Percentiles rank a stretch among this genome's conserved stretches.
phyloP scores from a whole-genome alignment of 1,284 basidiomycete genomes.

The Ganoderma lingzhi region DNA sequence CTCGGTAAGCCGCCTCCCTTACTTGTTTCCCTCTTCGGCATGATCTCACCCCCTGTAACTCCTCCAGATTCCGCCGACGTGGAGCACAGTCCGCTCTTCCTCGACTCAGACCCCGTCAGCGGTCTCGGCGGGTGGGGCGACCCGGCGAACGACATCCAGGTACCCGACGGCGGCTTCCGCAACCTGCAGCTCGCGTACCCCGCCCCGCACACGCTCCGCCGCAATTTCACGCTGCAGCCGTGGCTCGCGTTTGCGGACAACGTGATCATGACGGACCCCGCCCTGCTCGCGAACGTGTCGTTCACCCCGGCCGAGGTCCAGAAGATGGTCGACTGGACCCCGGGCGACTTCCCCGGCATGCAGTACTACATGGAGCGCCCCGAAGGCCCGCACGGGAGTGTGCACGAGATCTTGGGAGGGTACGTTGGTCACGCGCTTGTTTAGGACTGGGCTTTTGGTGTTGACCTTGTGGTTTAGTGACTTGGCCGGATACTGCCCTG shows the following conservation, averaged over 20 bases:
- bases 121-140: slow-evolving; percentile 51
- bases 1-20: slow-evolving; percentile 36
- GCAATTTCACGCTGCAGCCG: slow-evolving; percentile 47
- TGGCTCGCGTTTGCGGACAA: slow-evolving; percentile 32
- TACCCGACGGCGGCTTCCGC: slow-evolving; percentile 45
- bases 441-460: no score
- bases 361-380: slow-evolving; percentile 45
- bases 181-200: slow-evolving; percentile 44
- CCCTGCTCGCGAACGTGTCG: slow-evolving; percentile 39
- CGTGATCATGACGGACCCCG: slow-evolving; percentile 35
- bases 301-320: slow-evolving; percentile 41
- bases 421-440: slow-evolving; percentile 17
- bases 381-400: slow-evolving; percentile 39
- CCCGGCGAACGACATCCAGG: slow-evolving; percentile 40
- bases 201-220: slow-evolving; percentile 44
- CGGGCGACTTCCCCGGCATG: slow-evolving; percentile 46
- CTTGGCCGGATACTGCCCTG: slow-evolving; percentile 38
- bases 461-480: slow-evolving; percentile 34
- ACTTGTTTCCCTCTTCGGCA: not conserved
- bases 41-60: not conserved
- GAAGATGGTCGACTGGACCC: slow-evolving; percentile 40
- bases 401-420: slow-evolving; percentile 43
- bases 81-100: slow-evolving; percentile 41
- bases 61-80: slow-evolving; percentile 45
- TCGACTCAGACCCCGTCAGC: slow-evolving; percentile 39